Evolutionary conservation across 73 alveolate genomes (phyloP).

Genomic region (Symbiodinium pilosum): DNA sequence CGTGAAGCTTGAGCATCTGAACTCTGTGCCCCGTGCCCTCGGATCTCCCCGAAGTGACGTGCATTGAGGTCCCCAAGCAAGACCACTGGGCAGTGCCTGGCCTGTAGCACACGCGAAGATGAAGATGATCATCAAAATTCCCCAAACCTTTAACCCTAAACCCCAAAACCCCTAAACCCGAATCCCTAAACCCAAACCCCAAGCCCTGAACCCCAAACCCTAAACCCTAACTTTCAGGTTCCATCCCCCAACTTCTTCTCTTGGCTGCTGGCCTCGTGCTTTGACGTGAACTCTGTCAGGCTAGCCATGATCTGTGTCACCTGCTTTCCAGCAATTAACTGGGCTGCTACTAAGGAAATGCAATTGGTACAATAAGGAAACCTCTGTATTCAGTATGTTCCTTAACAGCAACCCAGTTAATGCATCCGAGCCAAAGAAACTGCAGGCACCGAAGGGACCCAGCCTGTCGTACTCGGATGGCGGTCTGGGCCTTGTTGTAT

Average conservation of each 20-base stretch:
- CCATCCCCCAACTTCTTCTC: too few species aligned
- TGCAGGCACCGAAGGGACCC: too few species aligned
- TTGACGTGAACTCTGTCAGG: slow-evolving; percentile 29
- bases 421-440: too few species aligned
- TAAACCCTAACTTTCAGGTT: too few species aligned
- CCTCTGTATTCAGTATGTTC: neutral
- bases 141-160: too few species aligned
- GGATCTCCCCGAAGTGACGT: slow-evolving; percentile 87
- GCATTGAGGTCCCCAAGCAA: slow-evolving; percentile 79
- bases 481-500: slow-evolving; percentile 85
- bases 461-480: slow-evolving; percentile 75
- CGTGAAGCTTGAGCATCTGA: too few species aligned
- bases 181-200: too few species aligned
- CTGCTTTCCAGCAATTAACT: neutral
- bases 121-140: too few species aligned
- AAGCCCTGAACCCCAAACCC: too few species aligned
- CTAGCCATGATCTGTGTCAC: slow-evolving; percentile 90
- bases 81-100: slow-evolving; percentile 67
- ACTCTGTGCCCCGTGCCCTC: slow-evolving; percentile 28
- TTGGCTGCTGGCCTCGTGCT: slow-evolving; percentile 19
- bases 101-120: too few species aligned
- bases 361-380: neutral
- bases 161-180: too few species aligned
- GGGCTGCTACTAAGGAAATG: neutral
- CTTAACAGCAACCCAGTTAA: too few species aligned